A percentile compares a stretch with the other conserved stretches of the same genome.
Evolutionary conservation across 768 basidiomycete genomes (phyloP).

Genomic region (Tricholoma furcatifolium): DNA sequence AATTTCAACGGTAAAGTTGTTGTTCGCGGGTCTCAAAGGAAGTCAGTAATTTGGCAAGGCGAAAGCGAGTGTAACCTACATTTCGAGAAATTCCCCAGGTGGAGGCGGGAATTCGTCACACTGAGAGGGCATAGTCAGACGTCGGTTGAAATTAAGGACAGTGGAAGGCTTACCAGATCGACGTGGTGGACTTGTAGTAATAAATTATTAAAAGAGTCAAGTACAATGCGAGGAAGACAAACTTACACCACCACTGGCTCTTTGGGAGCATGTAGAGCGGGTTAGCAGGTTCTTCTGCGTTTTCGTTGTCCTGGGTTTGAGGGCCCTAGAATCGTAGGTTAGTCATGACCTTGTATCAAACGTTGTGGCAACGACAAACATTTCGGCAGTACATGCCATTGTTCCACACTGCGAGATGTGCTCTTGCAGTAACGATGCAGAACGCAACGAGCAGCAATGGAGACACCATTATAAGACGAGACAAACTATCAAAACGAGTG

Average conservation of each 20-base stretch:
- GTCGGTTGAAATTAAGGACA: too few species aligned
- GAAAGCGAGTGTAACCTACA: conserved; percentile 28
- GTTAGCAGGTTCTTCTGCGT: conserved; percentile 35
- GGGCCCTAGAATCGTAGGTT: conserved; percentile 23
- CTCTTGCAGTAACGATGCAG: conserved; percentile 21
- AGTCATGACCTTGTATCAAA: not conserved
- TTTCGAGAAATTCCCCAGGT: conserved; percentile 37
- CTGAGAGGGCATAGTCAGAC: conserved; percentile 17
- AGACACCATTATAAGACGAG: conserved; percentile 3
- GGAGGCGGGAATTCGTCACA: conserved; percentile 44
- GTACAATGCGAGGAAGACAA: not conserved
- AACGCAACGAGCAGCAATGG: conserved; percentile 7
- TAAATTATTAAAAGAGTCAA: not conserved
- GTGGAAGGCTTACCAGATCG: too few species aligned
- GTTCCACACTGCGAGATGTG: conserved; percentile 42
- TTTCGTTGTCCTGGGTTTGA: conserved; percentile 29
- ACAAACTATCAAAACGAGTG: not conserved
- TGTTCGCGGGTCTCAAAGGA: conserved; percentile 42
- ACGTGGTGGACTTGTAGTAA: too few species aligned
- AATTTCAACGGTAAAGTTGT: conserved; percentile 47
- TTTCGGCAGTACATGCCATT: conserved; percentile 47
- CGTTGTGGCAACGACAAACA: conserved; percentile 24
- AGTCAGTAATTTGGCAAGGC: not conserved
- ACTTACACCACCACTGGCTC: conserved; percentile 45
- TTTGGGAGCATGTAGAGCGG: conserved; percentile 43